phyloP scores from a whole-genome alignment of 768 basidiomycete species.

The Tulasnella sp. region DNA sequence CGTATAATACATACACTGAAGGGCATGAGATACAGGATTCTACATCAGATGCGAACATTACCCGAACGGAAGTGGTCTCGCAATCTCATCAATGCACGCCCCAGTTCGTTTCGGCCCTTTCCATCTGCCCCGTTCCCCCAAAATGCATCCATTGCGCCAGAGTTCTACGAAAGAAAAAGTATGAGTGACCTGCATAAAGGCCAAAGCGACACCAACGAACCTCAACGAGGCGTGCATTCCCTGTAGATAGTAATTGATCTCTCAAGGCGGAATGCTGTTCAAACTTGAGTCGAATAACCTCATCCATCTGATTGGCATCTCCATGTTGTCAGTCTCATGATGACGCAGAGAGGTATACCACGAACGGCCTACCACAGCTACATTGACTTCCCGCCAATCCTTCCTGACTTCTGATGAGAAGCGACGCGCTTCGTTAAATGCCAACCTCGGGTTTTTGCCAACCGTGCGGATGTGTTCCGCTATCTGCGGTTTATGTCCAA shows the following conservation, averaged over 20 bases:
- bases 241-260: slow-evolving; percentile 16
- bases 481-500: slow-evolving; percentile 10
- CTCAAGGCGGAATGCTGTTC: slow-evolving; percentile 15
- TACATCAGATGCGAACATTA: too few species aligned
- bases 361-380: background rate
- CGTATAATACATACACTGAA: too few species aligned
- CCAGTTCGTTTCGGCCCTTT: slow-evolving; percentile 53
- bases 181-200: too few species aligned
- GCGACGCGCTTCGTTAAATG: background rate
- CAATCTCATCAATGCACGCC: slow-evolving; percentile 46
- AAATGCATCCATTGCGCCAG: slow-evolving; percentile 35
- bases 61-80: slow-evolving; percentile 23
- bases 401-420: background rate
- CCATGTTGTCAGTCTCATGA: background rate
- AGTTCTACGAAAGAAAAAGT: background rate
- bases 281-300: slow-evolving; percentile 18
- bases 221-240: slow-evolving; percentile 19
- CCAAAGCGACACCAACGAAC: background rate
- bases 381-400: slow-evolving; percentile 17
- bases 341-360: background rate
- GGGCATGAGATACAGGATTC: too few species aligned
- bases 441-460: background rate
- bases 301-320: slow-evolving; percentile 17
- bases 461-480: slow-evolving; percentile 20
- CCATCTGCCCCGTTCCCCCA: slow-evolving; percentile 60